Base-by-base conservation (phyloP, 495 filamentous ascomycete genomes). In the Letharia columbiana region DNA sequence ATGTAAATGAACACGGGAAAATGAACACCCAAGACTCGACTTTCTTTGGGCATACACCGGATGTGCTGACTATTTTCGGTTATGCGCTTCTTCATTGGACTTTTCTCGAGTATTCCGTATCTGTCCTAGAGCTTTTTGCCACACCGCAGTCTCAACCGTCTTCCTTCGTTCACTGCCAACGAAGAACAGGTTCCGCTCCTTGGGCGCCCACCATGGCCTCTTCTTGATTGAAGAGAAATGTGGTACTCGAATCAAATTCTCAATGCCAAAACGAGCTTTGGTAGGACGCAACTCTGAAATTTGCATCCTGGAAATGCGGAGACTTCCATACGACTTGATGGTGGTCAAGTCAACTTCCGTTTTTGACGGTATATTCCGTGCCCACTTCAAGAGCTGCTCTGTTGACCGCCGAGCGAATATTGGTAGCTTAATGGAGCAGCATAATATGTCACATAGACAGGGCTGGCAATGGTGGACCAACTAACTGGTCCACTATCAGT, bases 321-420 rank as follows among this genome's bases (percentile, higher is more conserved):
- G 82, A 72, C 79, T 79, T 50, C 85, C 86, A 66, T 84, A 79
- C 57, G 88, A 77, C 35, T 84, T 86, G 79, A 92, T 86, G 18
- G 87, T 92, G 23, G 83, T 87, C 50, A 95, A 75, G 40, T 88
- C 85, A 3, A 96, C 71, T 37, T 78, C 79, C 2, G 88, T 86
- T 12, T 80, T 79, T 0, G 85, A 80, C 4, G 90, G 87, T 1
- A 90, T 76, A 37, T 80, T 80, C 61, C 80, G 80, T 0, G 81
- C 80, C 72, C 88, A 95, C 37, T 84, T 82, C 40, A 84, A 67
- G n/a, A 91, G 79, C 64, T 81, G 76, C 17, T 88, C 86, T n/a
- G 79, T 79, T 0, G 89, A 91, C 44, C 77, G 76, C 17, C 90
- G 85, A 23, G 87, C 89, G 72, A 84, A 86, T 6, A 81, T 75